Evolutionary conservation across 352 stramenopile genomes (phyloP), one percentile per base, ranked within the genome.

Genomic region (Aphanomyces astaci): DNA sequence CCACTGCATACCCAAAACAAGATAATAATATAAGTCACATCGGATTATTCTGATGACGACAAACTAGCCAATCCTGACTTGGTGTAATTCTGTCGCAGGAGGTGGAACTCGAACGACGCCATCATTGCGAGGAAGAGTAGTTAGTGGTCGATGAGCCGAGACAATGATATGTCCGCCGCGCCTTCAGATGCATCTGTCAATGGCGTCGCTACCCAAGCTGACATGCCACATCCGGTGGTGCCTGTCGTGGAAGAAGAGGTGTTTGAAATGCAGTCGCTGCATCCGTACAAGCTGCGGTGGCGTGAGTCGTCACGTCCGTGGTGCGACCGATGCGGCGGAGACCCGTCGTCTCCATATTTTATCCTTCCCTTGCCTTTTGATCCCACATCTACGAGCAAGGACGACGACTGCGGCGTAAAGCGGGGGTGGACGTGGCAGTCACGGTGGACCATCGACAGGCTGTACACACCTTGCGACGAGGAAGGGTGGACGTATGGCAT

Each of bases 401-500:
- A 68, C 39, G 45, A 59, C 46, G 24, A 43, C 36, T 43, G 36
- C 36, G 36, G 36, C 36, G 15, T 43, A 15, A 43, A 43, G 15
- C 36, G 36, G 7, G 36, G 36, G 15, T 43, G 36, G 36, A 43
- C 7, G 76, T 78, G 7, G 86, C 92, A 51, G 71, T 77, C 48
- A 80, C 89, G 36, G 7, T 43, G 36, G 36, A 43, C 36, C 36
- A 43, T 43, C 36, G 36, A 43, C 36, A 43, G 15, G 36, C 15
- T 15, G 63, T 94, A 90, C 68, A 88, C 84, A 52, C 77, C 88
- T 70, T 92, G 86, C 64, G 86, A 94, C 51, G 81, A 91, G 43
- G 83, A 95, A 72, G 84, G 84, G 36, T 95, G 86, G 86, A 82
- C 76, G 55, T 95, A 95, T 74, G 86, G 86, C 64, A 91, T 84